These are phyloP conservation scores for Protomyces inundatus DNA, from an alignment of 1,139 yeast species.

Conservation along the genomic window DNA sequence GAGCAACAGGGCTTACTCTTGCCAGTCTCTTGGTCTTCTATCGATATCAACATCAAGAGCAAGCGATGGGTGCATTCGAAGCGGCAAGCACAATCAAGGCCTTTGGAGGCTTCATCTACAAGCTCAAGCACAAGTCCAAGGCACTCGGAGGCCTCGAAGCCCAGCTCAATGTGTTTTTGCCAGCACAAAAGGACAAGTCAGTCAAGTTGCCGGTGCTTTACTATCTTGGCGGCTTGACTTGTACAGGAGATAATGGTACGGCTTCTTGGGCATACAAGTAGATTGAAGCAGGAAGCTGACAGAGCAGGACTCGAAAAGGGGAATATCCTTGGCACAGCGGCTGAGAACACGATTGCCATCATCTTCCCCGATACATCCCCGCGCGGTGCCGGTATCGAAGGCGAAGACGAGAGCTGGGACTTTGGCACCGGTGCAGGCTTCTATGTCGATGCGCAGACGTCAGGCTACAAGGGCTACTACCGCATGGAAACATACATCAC, in stretches of 20 bases:
- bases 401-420: slow-evolving; percentile 81
- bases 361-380: slow-evolving; percentile 97
- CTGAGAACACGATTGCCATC: slow-evolving; percentile 74
- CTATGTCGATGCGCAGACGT: slow-evolving; percentile 74
- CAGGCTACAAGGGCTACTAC: slow-evolving; percentile 67
- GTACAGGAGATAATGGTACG: slow-evolving; percentile 86
- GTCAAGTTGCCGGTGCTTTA: slow-evolving; percentile 60
- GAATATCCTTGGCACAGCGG: slow-evolving; percentile 74
- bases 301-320: slow-evolving; percentile 65
- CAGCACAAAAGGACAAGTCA: slow-evolving; percentile 46
- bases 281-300: neutral
- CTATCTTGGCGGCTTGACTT: slow-evolving; percentile 84
- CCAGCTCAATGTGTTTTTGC: slow-evolving; percentile 79
- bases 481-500: slow-evolving; percentile 82
- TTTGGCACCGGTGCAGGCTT: slow-evolving; percentile 96
- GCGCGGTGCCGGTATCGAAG: slow-evolving; percentile 75
- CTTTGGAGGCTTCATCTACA: slow-evolving; percentile 71
- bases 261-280: too few relatives aligned
- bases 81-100: slow-evolving; percentile 55
- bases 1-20: neutral
- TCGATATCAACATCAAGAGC: neutral
- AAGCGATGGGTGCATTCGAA: slow-evolving; percentile 47
- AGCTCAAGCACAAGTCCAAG: slow-evolving; percentile 66
- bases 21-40: slow-evolving; percentile 30
- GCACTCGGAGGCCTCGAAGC: slow-evolving; percentile 64